Conservation (phyloP, 2,329 filamentous ascomycete species). For the Myriosclerotinia scirpicola region DNA sequence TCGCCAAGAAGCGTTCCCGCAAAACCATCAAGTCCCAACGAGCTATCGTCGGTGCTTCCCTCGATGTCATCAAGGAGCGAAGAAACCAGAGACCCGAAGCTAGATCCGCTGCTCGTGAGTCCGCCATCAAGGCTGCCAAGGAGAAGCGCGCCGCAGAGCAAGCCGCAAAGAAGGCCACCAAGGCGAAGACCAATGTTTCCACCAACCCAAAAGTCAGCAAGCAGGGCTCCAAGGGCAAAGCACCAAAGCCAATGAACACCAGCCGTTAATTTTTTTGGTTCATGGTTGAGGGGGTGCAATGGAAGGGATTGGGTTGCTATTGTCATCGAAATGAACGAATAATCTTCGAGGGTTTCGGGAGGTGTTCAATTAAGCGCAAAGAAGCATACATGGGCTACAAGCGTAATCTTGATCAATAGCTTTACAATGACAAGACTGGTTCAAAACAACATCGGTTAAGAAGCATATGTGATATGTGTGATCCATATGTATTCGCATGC, state of each 20-base stretch:
- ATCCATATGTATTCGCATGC: constrained; percentile 16
- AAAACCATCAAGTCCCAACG: constrained; percentile 98
- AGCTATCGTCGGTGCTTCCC: constrained; percentile 97
- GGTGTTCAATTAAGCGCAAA: constrained; percentile 37
- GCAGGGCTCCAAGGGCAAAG: constrained; percentile 92
- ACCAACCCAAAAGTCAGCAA: constrained; percentile 78
- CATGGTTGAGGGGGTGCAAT: constrained; percentile 19
- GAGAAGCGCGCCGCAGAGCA: constrained; percentile 91
- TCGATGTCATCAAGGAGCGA: constrained; percentile 99
- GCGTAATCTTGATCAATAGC: constrained; percentile 39
- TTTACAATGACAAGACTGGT: constrained; percentile 39
- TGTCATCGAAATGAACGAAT: constrained; percentile 27
- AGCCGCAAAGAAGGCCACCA: constrained; percentile 97
- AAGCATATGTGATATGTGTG: constrained; percentile 14
- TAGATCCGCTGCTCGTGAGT: constrained; percentile 82
- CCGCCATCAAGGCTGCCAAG: constrained; percentile 97
- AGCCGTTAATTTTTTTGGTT: constrained; percentile 65
- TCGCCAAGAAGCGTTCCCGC: constrained; percentile 99
- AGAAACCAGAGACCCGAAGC: constrained; percentile 92
- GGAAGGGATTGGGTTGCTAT: constrained; percentile 31
- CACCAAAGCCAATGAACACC: constrained; percentile 80
- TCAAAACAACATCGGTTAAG: constrained; percentile 21
- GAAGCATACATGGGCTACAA: constrained; percentile 38
- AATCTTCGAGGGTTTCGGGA: constrained; percentile 6
- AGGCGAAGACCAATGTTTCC: constrained; percentile 84